Conservation (phyloP, 495 filamentous ascomycete genomes). For the Mytilinidion resinicola region DNA sequence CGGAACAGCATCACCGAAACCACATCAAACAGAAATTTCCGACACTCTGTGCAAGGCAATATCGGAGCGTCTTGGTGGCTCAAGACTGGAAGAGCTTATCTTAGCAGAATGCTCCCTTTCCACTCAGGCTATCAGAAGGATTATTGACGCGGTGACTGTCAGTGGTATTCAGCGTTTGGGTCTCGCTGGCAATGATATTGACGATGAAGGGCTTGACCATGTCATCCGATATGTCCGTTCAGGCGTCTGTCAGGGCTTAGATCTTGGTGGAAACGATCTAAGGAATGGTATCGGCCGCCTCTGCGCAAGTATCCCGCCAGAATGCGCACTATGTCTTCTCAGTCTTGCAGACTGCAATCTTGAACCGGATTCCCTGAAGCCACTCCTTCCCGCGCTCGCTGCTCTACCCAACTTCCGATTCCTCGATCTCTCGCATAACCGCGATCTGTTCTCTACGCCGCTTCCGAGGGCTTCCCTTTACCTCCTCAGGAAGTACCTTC, state of each 20-base stretch:
- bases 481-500: constrained; percentile 74
- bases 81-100: constrained; percentile 75
- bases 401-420: constrained; percentile 73
- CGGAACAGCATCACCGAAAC: not conserved
- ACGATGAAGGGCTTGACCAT: constrained; percentile 64
- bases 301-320: constrained; percentile 53
- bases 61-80: constrained; percentile 64
- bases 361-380: constrained; percentile 59
- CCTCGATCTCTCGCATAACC: constrained; percentile 87
- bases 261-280: constrained; percentile 87
- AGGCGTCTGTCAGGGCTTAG: constrained; percentile 78
- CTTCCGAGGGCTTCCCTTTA: constrained; percentile 63
- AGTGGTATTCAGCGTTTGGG: constrained; percentile 71
- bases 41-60: constrained; percentile 67
- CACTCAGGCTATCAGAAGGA: constrained; percentile 58
- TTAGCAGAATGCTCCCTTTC: constrained; percentile 70
- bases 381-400: constrained; percentile 67
- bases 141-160: constrained; percentile 69
- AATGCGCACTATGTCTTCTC: constrained; percentile 67
- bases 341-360: constrained; percentile 86
- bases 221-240: constrained; percentile 66
- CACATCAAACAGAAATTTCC: constrained; percentile 41
- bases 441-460: constrained; percentile 60
- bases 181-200: constrained; percentile 73
- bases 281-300: constrained; percentile 63